These are phyloP conservation scores for Lactarius hatsudake DNA, from an alignment of 768 basidiomycete genomes.

Conservation along the genomic window DNA sequence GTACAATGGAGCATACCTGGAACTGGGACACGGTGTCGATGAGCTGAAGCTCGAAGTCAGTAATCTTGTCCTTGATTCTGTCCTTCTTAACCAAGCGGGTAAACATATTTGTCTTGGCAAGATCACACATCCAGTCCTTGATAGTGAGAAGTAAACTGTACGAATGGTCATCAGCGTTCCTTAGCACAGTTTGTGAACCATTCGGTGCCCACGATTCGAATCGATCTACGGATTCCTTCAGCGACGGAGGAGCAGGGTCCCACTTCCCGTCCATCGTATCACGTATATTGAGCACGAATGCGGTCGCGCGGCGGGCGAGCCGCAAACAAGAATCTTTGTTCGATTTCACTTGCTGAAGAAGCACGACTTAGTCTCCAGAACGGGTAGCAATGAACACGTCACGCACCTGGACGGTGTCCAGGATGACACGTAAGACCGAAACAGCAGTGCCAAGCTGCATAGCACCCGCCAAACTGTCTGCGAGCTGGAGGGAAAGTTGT, in stretches of 20 bases:
- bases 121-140: conserved; percentile 15
- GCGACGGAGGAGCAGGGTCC: conserved; percentile 8
- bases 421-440: background rate
- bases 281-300: conserved; percentile 16
- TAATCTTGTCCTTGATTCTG: conserved; percentile 11
- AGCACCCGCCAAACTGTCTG: conserved; percentile 4
- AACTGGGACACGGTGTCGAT: conserved; percentile 14
- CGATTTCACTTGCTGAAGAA: conserved; percentile 9
- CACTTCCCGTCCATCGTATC: conserved; percentile 21
- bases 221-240: conserved; percentile 10
- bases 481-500: conserved; percentile 7
- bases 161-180: background rate
- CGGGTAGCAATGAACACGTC: background rate
- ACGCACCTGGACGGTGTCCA: conserved; percentile 11
- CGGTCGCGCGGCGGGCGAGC: conserved; percentile 10
- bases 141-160: conserved; percentile 16
- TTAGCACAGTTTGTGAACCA: background rate
- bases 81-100: conserved; percentile 7
- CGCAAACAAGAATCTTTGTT: conserved; percentile 11
- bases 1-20: conserved; percentile 4
- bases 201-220: conserved; percentile 9
- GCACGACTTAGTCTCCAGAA: background rate
- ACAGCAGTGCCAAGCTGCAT: conserved; percentile 10
- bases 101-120: conserved; percentile 6
- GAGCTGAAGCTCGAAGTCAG: conserved; percentile 16